Conservation (phyloP, 1,139 yeast species). For the Magnusiomyces fungicola region DNA sequence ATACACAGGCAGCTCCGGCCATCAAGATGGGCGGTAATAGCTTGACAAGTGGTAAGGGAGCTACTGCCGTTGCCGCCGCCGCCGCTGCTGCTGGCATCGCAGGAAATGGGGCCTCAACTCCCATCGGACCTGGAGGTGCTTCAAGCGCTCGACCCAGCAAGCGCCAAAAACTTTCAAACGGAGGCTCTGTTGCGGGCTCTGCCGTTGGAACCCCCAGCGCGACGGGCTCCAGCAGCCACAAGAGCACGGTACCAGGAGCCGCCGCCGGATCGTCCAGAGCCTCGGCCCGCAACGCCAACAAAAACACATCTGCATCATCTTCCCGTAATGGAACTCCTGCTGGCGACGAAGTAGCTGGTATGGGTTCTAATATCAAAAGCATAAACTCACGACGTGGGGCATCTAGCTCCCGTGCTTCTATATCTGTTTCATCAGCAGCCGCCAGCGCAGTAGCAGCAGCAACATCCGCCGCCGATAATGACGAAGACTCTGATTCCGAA, state of each 20-base stretch:
- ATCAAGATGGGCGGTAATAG: too few species aligned
- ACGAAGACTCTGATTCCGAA: too few species aligned
- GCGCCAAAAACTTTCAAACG: not conserved
- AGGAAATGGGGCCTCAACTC: not conserved
- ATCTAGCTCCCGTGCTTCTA: too few species aligned
- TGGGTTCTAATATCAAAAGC: too few species aligned
- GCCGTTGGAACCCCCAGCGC: not conserved
- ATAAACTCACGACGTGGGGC: too few species aligned
- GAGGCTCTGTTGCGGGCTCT: not conserved
- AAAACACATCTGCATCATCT: not conserved
- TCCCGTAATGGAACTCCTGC: conserved; percentile 7
- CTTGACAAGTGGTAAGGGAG: not conserved
- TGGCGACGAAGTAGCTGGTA: too few species aligned
- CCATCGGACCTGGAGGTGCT: not conserved
- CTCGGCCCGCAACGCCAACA: conserved; percentile 8
- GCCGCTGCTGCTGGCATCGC: conserved; percentile 3
- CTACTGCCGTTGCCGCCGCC: conserved; percentile 3
- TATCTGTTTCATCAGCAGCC: too few species aligned
- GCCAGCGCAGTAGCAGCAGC: too few species aligned
- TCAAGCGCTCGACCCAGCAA: not conserved
- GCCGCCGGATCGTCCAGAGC: conserved; percentile 5
- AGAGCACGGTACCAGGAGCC: conserved; percentile 14
- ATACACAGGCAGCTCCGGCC: too few species aligned
- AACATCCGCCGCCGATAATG: too few species aligned
- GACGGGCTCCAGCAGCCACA: conserved; percentile 17